A percentile compares a stretch with the other conserved stretches of the same genome.
Conservation (phyloP, 306 rosid genomes). For the Trifolium subterraneum region DNA sequence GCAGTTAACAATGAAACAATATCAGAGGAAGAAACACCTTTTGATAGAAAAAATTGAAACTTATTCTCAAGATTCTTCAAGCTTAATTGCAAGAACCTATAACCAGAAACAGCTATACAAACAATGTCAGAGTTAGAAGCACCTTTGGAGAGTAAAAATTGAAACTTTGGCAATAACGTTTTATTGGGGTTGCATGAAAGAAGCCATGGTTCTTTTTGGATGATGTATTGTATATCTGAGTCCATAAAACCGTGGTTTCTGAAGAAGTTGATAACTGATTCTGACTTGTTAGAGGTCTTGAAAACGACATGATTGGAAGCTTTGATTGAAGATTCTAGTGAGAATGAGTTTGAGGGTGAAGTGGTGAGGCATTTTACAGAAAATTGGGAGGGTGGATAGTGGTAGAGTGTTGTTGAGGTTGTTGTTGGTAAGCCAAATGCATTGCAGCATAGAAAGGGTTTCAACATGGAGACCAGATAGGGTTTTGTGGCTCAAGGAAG, state of each 20-base stretch:
- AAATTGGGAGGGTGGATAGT: no score
- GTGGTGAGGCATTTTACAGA: no score
- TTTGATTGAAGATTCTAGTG: constrained; percentile 40
- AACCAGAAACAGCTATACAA: background rate
- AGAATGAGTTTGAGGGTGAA: constrained; percentile 40
- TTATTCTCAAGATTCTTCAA: background rate
- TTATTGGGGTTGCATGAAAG: constrained; percentile 14
- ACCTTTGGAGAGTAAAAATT: constrained; percentile 41
- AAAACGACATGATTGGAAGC: constrained; percentile 15
- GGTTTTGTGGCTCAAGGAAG: no score
- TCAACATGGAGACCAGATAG: no score
- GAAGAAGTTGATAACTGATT: constrained; percentile 39
- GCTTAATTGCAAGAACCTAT: background rate
- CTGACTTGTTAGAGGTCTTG: constrained; percentile 8
- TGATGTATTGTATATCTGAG: background rate
- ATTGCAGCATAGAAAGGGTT: no score
- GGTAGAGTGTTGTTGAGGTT: no score
- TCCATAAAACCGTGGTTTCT: constrained; percentile 4
- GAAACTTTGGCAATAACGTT: background rate
- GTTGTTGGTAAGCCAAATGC: no score
- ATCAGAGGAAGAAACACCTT: no score
- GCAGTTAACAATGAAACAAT: no score
- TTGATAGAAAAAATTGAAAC: no score
- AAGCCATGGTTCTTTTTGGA: background rate
- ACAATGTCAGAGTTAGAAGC: constrained; percentile 2